Evolutionary conservation across 2,329 filamentous ascomycete species (phyloP).

Genomic region (Colletotrichum sojae): DNA sequence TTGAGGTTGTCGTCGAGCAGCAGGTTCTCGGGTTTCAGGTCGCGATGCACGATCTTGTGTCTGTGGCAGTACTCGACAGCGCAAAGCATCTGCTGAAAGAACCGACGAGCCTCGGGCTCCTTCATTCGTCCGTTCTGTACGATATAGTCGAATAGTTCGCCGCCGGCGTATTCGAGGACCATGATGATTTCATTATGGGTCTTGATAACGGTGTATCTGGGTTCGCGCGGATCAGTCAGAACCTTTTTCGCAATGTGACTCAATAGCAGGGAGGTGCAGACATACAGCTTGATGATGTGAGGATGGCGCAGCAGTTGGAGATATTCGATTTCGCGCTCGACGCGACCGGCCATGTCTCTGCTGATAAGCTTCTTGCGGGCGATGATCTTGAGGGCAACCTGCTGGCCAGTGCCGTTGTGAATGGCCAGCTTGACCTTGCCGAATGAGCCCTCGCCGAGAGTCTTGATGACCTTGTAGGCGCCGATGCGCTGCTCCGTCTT

Average conservation of each 20-base stretch:
- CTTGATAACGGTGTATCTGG: conserved; percentile 95
- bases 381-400: conserved; percentile 98
- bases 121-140: conserved; percentile 93
- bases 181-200: conserved; percentile 96
- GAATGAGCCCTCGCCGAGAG: conserved; percentile 96
- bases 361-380: conserved; percentile 96
- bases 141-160: conserved; percentile 98
- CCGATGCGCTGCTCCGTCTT: conserved; percentile 88
- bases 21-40: conserved; percentile 97
- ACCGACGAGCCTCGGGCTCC: conserved; percentile 92
- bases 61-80: conserved; percentile 99
- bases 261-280: conserved; percentile 39
- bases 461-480: conserved; percentile 91
- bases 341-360: conserved; percentile 96
- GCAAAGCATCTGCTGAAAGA: conserved; percentile 99
- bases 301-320: conserved; percentile 95
- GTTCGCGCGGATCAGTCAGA: conserved; percentile 6
- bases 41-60: conserved; percentile 98
- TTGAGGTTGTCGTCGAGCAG: conserved; percentile 95
- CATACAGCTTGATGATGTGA: conserved; percentile 98
- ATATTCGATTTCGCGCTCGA: conserved; percentile 98
- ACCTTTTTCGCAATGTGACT: neutral
- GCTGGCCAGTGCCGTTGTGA: conserved; percentile 91
- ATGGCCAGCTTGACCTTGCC: conserved; percentile 98
- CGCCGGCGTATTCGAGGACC: conserved; percentile 97